Percentiles rank a stretch among this genome's conserved stretches.
These are phyloP conservation scores for Rhodosporidiobolus sp. DNA, from an alignment of 768 basidiomycete genomes.

Conservation along the genomic window DNA sequence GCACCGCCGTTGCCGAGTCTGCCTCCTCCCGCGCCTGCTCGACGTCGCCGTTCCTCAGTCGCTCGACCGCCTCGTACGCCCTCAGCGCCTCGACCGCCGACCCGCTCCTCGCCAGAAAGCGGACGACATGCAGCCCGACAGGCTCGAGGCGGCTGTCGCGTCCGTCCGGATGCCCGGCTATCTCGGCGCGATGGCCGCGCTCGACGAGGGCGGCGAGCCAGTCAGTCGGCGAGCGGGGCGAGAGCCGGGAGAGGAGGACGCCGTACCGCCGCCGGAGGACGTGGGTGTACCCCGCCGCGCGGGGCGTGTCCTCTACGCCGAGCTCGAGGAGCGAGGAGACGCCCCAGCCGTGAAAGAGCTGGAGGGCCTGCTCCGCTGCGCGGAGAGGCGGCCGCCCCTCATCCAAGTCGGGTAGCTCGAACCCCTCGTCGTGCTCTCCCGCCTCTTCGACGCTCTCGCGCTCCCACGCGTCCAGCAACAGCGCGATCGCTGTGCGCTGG, in stretches of 20 bases:
- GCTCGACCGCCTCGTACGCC: neutral
- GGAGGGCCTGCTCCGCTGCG: conserved; percentile 15
- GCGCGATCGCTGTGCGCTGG: neutral
- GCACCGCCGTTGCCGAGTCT: neutral
- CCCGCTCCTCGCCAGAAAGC: neutral
- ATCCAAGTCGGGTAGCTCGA: neutral
- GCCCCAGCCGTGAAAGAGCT: conserved; percentile 3
- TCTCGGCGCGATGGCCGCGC: neutral
- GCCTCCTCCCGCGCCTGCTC: neutral
- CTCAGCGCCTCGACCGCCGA: conserved; percentile 5
- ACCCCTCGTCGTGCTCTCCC: neutral
- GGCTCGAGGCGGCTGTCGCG: neutral
- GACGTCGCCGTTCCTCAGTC: neutral
- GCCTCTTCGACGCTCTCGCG: neutral
- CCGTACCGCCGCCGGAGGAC: conserved; percentile 20
- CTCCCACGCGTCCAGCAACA: conserved; percentile 18
- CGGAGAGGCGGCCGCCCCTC: too few relatives aligned
- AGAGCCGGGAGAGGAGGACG: conserved; percentile 7
- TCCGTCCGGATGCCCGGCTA: neutral
- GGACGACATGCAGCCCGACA: neutral
- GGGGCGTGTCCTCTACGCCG: neutral
- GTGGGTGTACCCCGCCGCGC: neutral
- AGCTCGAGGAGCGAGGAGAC: neutral
- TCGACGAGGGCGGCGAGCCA: neutral
- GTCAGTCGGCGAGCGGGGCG: neutral